Evolutionary conservation across 768 basidiomycete species (phyloP), one percentile per base, ranked within the genome.

Genomic region (Russula sp.): DNA sequence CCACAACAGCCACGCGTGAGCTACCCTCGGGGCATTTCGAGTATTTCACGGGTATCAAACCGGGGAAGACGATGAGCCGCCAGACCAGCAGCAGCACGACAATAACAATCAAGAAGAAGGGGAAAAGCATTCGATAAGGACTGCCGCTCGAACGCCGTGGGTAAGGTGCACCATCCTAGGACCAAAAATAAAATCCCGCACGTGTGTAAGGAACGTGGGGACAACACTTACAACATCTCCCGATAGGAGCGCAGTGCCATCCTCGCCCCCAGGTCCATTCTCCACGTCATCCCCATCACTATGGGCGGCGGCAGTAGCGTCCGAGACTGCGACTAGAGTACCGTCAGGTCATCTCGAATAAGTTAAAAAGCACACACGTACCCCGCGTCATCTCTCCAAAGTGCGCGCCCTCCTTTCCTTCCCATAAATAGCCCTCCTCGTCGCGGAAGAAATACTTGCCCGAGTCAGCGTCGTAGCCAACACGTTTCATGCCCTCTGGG

Each of bases 391-490:
- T 64, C 59, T 80, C 76, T 25, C 88, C 83, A 65, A 79, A 88
- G 69, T 83, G 74, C 38, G 83, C 79, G 25, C 87, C 88, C 64
- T 84, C 78, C 18, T 79, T 73, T 36, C 81, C 81, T 71, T 83
- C 83, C 85, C 68, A 83, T 64, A 72, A 69, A 8, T 70, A 73
- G 10, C 88, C 87, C 50, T 77, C 78, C 3, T 59, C 59, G 70
- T 83, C 83, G 29, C 78, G 78, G 73, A 85, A 91, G 69, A 79
- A 78, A 75, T 90, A 90, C 51, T 79, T 75, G 52, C 81, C 79
- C 1, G 79, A 78, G 74, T 91, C 89, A 4, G 84, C 75, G 73
- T 92, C 89, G 69, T 90, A 91, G 11, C 88, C 89, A 59, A 87
- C 81, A 38, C 89, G 83, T 63, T 82, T 75, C 70, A 81, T 73